Conservation (phyloP, 1,139 yeast genomes). For the Lizanozyma gosingica region DNA sequence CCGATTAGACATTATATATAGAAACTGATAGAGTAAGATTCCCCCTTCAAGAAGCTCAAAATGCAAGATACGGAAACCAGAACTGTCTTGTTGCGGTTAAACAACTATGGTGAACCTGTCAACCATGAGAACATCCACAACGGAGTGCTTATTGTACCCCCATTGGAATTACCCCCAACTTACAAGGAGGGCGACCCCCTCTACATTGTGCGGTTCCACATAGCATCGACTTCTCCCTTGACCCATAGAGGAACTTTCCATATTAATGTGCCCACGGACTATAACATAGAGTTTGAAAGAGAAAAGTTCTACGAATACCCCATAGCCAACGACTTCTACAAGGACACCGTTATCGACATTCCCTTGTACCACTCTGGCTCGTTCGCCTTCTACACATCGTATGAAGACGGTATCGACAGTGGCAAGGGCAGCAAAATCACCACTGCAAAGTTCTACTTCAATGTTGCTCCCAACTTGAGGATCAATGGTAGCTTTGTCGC, state of each 20-base stretch:
- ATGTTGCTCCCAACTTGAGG: conserved; percentile 69
- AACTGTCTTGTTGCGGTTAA: conserved; percentile 40
- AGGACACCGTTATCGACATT: conserved; percentile 54
- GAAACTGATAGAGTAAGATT: neutral
- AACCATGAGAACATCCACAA: conserved; percentile 31
- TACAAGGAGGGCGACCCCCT: conserved; percentile 33
- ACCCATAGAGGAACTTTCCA: conserved; percentile 62
- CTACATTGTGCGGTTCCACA: conserved; percentile 45
- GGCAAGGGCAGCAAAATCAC: conserved; percentile 18
- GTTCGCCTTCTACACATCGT: conserved; percentile 54
- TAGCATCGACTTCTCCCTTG: conserved; percentile 69
- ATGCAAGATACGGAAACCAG: conserved; percentile 6
- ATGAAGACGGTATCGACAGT: conserved; percentile 17
- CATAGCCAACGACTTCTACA: conserved; percentile 42
- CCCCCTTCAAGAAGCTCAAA: neutral
- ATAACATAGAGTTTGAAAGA: conserved; percentile 43
- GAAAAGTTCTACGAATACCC: conserved; percentile 40
- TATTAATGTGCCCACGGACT: conserved; percentile 60
- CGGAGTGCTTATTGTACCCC: conserved; percentile 62
- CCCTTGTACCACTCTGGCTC: conserved; percentile 71
- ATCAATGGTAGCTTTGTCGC: conserved; percentile 52
- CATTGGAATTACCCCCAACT: conserved; percentile 37
- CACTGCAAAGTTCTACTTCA: conserved; percentile 61
- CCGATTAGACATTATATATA: neutral
- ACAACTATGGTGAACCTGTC: conserved; percentile 51